Evolutionary conservation across 495 filamentous ascomycete species (phyloP).

Genomic region (Achaetomiella virescens): DNA sequence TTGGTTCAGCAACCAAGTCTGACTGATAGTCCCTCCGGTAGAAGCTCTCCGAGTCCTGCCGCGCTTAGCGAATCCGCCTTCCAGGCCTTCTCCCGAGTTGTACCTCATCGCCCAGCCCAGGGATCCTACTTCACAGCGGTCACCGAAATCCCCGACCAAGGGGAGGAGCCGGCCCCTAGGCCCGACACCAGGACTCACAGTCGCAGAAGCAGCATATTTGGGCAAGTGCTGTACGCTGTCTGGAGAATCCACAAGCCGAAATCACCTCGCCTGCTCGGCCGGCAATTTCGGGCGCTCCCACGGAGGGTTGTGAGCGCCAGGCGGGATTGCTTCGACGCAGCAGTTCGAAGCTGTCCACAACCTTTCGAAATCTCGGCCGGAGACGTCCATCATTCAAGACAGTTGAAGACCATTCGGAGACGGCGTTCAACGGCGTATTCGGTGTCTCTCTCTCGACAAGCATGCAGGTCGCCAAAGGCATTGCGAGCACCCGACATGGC

Average conservation of each 20-base stretch:
- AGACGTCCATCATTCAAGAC: slow-evolving; percentile 3
- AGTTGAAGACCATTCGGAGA: slow-evolving; percentile 11
- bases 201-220: slow-evolving; percentile 8
- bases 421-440: slow-evolving; percentile 28
- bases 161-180: too few relatives aligned
- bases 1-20: slow-evolving; percentile 6
- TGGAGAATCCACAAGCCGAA: slow-evolving; percentile 16
- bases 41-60: not conserved
- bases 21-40: slow-evolving; percentile 1
- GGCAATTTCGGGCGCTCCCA: not conserved
- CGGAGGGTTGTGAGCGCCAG: not conserved
- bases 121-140: slow-evolving; percentile 5
- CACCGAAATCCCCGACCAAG: slow-evolving; percentile 7
- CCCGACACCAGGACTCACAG: not conserved
- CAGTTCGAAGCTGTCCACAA: slow-evolving; percentile 30
- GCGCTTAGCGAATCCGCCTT: not conserved
- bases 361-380: slow-evolving; percentile 17
- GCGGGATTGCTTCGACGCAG: slow-evolving; percentile 23
- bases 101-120: not conserved
- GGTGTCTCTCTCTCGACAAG: slow-evolving; percentile 32
- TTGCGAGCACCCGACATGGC: slow-evolving; percentile 34
- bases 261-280: not conserved
- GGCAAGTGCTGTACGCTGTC: slow-evolving; percentile 3
- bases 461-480: slow-evolving; percentile 36
- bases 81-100: not conserved